A percentile compares a stretch with the other conserved stretches of the same genome.
Conservation (phyloP, 2,329 filamentous ascomycete species). For the Pseudocercospora musae region DNA sequence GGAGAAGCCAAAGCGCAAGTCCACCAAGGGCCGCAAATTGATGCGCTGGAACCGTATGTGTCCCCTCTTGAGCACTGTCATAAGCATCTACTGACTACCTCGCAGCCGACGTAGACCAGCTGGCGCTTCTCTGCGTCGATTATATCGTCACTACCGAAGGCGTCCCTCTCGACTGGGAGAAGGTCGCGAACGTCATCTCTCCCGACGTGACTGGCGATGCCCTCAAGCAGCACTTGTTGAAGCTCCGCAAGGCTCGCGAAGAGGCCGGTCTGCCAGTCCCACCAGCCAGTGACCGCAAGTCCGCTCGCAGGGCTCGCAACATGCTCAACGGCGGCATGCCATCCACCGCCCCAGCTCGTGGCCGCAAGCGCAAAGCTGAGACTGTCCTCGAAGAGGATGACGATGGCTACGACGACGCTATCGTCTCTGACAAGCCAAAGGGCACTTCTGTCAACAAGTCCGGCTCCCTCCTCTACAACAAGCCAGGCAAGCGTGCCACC, state of each 20-base stretch:
- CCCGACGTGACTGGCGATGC: conserved; percentile 18
- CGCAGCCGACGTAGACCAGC: conserved; percentile 25
- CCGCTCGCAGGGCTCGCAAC: not conserved
- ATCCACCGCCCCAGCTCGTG: not conserved
- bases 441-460: conserved; percentile 1
- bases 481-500: not conserved
- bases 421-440: not conserved
- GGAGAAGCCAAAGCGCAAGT: conserved; percentile 12
- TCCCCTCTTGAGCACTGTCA: not conserved
- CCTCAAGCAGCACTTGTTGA: conserved; percentile 28
- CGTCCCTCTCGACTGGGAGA: conserved; percentile 23
- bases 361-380: not conserved
- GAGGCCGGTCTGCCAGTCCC: conserved; percentile 17
- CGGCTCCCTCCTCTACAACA: not conserved
- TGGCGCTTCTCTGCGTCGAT: conserved; percentile 23
- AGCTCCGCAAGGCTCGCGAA: conserved; percentile 24
- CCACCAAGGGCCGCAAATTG: conserved; percentile 22
- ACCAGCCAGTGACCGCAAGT: conserved; percentile 14
- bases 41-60: conserved; percentile 30
- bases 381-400: not conserved
- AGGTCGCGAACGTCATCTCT: conserved; percentile 16
- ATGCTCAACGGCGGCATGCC: not conserved
- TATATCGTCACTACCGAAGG: conserved; percentile 15
- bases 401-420: not conserved
- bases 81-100: conserved; percentile 10